These are phyloP conservation scores for Claviceps purpurea DNA, from an alignment of 2,329 filamentous ascomycete genomes.

Conservation along the genomic window DNA sequence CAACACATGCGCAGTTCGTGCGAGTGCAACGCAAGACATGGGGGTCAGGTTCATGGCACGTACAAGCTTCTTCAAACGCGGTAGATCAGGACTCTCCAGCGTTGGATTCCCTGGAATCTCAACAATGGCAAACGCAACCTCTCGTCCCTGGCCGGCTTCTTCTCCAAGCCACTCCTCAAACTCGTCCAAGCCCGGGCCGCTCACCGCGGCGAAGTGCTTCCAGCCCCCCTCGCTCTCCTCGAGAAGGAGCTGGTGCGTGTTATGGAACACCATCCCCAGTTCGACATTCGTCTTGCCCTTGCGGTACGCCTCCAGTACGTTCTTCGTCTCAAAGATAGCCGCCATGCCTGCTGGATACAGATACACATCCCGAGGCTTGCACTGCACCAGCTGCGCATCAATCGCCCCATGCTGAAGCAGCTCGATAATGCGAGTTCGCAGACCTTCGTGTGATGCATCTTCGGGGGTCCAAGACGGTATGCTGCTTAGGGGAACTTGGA, in stretches of 20 bases:
- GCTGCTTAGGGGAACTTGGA: slow-evolving; percentile 18
- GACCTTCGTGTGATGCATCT: slow-evolving; percentile 20
- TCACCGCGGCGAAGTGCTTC: slow-evolving; percentile 34
- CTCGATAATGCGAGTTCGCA: slow-evolving; percentile 27
- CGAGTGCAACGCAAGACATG: too few species aligned
- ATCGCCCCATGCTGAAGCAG: slow-evolving; percentile 28
- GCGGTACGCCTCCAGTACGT: slow-evolving; percentile 21
- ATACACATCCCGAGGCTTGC: slow-evolving; percentile 24
- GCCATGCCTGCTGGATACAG: slow-evolving; percentile 40
- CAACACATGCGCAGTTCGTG: too few species aligned
- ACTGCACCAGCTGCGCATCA: slow-evolving; percentile 14
- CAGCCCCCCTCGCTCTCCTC: slow-evolving; percentile 29
- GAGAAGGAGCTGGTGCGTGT: slow-evolving; percentile 32
- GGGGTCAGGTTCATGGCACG: not conserved
- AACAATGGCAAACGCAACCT: slow-evolving; percentile 31
- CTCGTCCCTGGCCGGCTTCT: slow-evolving; percentile 23
- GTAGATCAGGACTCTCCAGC: slow-evolving; percentile 19
- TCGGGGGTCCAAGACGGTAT: slow-evolving; percentile 27
- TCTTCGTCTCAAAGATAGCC: slow-evolving; percentile 30
- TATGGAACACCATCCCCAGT: slow-evolving; percentile 39
- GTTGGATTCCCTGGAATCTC: slow-evolving; percentile 30
- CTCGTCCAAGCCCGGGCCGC: slow-evolving; percentile 25
- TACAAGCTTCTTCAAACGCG: slow-evolving; percentile 25
- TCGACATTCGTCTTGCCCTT: slow-evolving; percentile 23
- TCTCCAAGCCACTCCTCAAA: slow-evolving; percentile 31